A percentile compares a stretch with the other conserved stretches of the same genome.
phyloP scores from a whole-genome alignment of 495 filamentous ascomycete genomes.

The Astrothelium macrocarpum region DNA sequence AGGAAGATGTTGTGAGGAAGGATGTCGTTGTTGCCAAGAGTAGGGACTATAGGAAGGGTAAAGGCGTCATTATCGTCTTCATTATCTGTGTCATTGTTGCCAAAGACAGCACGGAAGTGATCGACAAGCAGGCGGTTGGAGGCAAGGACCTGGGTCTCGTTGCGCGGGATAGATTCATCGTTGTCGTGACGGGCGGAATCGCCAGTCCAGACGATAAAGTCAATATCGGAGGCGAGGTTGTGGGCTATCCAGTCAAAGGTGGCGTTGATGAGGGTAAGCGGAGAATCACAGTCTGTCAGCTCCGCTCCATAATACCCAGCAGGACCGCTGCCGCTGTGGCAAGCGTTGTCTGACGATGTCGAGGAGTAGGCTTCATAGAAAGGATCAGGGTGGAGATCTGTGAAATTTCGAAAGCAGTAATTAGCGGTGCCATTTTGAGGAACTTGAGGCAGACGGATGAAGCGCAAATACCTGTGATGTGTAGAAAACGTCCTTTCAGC shows the following conservation, averaged over 20 bases:
- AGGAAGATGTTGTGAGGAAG: slow-evolving; percentile 92
- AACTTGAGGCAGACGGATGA: background rate
- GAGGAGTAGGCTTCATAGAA: slow-evolving; percentile 72
- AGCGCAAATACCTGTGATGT: slow-evolving; percentile 70
- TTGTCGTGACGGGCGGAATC: slow-evolving; percentile 94
- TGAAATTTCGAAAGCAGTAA: background rate
- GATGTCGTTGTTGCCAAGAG: slow-evolving; percentile 94
- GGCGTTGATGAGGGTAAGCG: slow-evolving; percentile 67
- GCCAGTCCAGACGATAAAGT: slow-evolving; percentile 97
- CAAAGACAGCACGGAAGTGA: slow-evolving; percentile 68
- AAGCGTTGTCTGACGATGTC: slow-evolving; percentile 55
- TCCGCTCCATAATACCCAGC: slow-evolving; percentile 77
- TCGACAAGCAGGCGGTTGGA: slow-evolving; percentile 65
- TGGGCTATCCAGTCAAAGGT: slow-evolving; percentile 89
- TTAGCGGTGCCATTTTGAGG: background rate
- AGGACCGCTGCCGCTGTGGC: slow-evolving; percentile 67
- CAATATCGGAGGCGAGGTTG: slow-evolving; percentile 71
- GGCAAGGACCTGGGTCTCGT: slow-evolving; percentile 57
- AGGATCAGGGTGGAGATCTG: slow-evolving; percentile 84
- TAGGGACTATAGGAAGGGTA: slow-evolving; percentile 74
- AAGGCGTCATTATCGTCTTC: slow-evolving; percentile 45
- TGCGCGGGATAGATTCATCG: slow-evolving; percentile 75
- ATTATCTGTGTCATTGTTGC: slow-evolving; percentile 35
- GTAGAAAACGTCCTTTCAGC: slow-evolving; percentile 77
- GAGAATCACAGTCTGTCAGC: slow-evolving; percentile 80